A percentile compares a stretch with the other conserved stretches of the same genome.
Evolutionary conservation across 495 filamentous ascomycete species (phyloP).

Genomic region (Hypoxylon intermedium): DNA sequence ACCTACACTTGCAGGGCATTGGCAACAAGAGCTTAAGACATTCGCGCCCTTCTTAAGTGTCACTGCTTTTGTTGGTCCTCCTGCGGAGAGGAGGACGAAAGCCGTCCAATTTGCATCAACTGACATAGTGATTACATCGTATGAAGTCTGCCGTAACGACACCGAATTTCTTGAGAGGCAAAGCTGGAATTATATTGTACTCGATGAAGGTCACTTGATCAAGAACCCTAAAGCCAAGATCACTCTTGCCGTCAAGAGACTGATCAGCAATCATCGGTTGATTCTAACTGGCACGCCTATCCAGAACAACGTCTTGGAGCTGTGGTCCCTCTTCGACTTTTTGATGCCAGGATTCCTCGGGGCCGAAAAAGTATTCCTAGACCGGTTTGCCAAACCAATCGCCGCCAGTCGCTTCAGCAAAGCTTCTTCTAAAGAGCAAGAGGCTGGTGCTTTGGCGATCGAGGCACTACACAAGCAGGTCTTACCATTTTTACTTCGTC

Average conservation of each 20-base stretch:
- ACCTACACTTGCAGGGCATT: constrained; percentile 96
- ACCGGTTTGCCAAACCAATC: constrained; percentile 97
- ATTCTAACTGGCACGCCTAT: constrained; percentile 98
- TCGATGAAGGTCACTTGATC: constrained; percentile 97
- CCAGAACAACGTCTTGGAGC: constrained; percentile 95
- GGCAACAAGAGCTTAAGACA: constrained; percentile 94
- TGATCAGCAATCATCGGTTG: constrained; percentile 88
- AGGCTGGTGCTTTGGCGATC: constrained; percentile 93
- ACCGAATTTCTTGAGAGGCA: constrained; percentile 80
- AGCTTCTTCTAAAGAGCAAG: constrained; percentile 97
- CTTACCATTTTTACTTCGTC: constrained; percentile 92
- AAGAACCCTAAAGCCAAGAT: constrained; percentile 97
- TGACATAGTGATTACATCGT: constrained; percentile 95
- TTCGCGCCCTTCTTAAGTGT: constrained; percentile 93
- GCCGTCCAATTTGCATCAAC: constrained; percentile 71
- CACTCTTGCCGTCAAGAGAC: constrained; percentile 84
- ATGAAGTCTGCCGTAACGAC: constrained; percentile 96
- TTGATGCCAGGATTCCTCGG: constrained; percentile 98
- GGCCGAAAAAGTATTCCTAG: constrained; percentile 97
- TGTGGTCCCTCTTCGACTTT: constrained; percentile 99
- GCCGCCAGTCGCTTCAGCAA: constrained; percentile 93
- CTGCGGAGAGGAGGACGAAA: constrained; percentile 74
- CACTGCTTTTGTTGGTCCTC: constrained; percentile 88
- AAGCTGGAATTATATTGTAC: constrained; percentile 95
- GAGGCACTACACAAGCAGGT: constrained; percentile 98